Evolutionary conservation across 768 basidiomycete genomes (phyloP).

Genomic region (Agrocybe praecox): DNA sequence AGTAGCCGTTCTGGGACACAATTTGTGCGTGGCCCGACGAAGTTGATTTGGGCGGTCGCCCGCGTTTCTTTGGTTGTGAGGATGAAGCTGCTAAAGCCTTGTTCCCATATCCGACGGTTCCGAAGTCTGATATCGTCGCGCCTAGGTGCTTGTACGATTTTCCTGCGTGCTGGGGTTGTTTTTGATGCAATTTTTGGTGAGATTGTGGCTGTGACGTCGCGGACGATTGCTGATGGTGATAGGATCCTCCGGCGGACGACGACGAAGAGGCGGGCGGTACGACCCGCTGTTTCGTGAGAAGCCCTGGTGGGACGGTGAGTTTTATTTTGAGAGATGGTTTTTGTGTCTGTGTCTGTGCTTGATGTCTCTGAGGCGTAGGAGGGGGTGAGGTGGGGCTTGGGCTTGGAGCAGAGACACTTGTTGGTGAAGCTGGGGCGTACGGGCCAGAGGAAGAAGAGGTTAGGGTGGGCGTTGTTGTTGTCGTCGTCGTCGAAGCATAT

Average conservation of each 20-base stretch:
- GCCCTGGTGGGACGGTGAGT: slow-evolving; percentile 62
- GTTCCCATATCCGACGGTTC: slow-evolving; percentile 33
- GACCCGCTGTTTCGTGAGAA: slow-evolving; percentile 44
- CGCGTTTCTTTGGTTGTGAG: slow-evolving; percentile 47
- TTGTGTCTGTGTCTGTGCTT: slow-evolving; percentile 22
- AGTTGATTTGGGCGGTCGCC: slow-evolving; percentile 57
- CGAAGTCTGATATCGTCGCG: slow-evolving; percentile 43
- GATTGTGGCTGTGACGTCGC: not conserved
- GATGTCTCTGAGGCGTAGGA: slow-evolving; percentile 24
- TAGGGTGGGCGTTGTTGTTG: not conserved
- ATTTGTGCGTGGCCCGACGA: slow-evolving; percentile 29
- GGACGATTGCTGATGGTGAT: not conserved
- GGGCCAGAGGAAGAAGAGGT: slow-evolving; percentile 19
- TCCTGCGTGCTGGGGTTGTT: not conserved
- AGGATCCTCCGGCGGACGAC: slow-evolving; percentile 3
- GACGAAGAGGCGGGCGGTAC: not conserved
- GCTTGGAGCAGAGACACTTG: slow-evolving; percentile 23
- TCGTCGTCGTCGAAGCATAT: slow-evolving; percentile 26
- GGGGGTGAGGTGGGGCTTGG: slow-evolving; percentile 37
- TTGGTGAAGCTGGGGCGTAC: slow-evolving; percentile 21
- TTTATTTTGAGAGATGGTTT: slow-evolving; percentile 67
- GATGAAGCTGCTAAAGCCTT: slow-evolving; percentile 11
- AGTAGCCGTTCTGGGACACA: not conserved
- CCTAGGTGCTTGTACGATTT: slow-evolving; percentile 27
- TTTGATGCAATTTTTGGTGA: not conserved